These are phyloP conservation scores for Myxozyma udenii DNA, from an alignment of 805 yeast species.

Conservation along the genomic window DNA sequence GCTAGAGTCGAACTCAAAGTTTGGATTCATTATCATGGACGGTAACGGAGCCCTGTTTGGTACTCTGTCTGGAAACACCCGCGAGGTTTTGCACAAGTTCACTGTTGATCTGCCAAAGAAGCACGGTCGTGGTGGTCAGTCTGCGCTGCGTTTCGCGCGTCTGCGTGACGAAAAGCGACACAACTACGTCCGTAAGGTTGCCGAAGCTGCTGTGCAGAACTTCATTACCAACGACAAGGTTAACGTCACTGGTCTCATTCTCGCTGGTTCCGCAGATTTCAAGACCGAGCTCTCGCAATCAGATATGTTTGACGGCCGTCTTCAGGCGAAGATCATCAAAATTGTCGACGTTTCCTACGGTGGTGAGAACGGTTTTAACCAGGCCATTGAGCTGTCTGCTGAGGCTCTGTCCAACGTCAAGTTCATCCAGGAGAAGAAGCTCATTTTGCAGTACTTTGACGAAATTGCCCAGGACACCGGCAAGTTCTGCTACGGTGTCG, in stretches of 20 bases:
- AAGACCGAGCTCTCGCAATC: conserved; percentile 90
- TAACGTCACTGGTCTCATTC: conserved; percentile 86
- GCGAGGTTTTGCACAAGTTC: conserved; percentile 94
- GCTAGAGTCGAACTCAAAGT: conserved; percentile 90
- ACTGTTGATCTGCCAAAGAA: conserved; percentile 97
- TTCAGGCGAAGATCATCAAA: conserved; percentile 80
- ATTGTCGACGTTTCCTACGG: conserved; percentile 97
- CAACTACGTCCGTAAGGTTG: conserved; percentile 95
- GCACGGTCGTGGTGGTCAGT: conserved; percentile 99
- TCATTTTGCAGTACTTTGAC: conserved; percentile 87
- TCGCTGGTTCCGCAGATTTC: conserved; percentile 99
- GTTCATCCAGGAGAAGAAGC: conserved; percentile 96
- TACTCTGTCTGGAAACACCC: conserved; percentile 90
- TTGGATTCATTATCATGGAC: conserved; percentile 98
- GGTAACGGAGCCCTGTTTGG: conserved; percentile 99
- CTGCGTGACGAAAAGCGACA: conserved; percentile 99
- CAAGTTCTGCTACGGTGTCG: conserved; percentile 95
- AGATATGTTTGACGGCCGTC: conserved; percentile 88
- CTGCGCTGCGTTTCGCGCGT: conserved; percentile 98
- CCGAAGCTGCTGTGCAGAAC: conserved; percentile 96
- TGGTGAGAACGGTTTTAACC: conserved; percentile 99
- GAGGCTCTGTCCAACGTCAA: conserved; percentile 96
- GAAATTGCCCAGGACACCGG: conserved; percentile 98
- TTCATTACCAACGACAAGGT: conserved; percentile 94
- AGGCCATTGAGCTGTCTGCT: conserved; percentile 96